These are phyloP conservation scores for Nakaseomyces delphensis DNA, from an alignment of 1,139 yeast genomes.

Conservation along the genomic window DNA sequence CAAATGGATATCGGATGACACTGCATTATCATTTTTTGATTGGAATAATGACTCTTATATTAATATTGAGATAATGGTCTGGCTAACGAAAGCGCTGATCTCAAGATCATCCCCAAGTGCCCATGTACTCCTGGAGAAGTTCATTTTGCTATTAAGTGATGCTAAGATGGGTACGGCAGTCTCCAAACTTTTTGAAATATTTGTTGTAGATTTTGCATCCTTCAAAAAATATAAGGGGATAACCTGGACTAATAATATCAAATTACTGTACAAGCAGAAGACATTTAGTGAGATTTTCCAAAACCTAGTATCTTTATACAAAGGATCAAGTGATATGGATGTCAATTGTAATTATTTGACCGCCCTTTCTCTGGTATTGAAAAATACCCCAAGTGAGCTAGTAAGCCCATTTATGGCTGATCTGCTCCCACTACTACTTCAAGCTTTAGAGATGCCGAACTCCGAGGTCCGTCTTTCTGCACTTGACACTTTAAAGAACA, in stretches of 20 bases:
- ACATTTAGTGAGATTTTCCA: conserved; percentile 54
- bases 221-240: conserved; percentile 48
- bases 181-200: conserved; percentile 51
- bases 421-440: conserved; percentile 63
- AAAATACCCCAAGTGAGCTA: conserved; percentile 53
- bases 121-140: conserved; percentile 33
- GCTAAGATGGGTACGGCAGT: conserved; percentile 31
- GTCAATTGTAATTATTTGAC: conserved; percentile 45
- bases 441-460: conserved; percentile 47
- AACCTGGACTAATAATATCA: conserved; percentile 46
- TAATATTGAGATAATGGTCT: conserved; percentile 47
- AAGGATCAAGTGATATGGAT: conserved; percentile 19
- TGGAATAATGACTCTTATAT: conserved; percentile 14
- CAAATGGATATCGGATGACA: conserved; percentile 33
- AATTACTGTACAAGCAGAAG: conserved; percentile 69
- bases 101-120: conserved; percentile 48
- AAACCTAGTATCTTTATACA: conserved; percentile 37
- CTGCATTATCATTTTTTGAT: conserved; percentile 10
- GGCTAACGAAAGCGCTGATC: conserved; percentile 67
- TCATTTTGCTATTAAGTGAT: conserved; percentile 35
- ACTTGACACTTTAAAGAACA: conserved; percentile 43
- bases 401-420: conserved; percentile 52
- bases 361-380: conserved; percentile 59
- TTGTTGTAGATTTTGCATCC: conserved; percentile 57
- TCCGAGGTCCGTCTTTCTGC: conserved; percentile 51